These are phyloP conservation scores for Luffa acutangula DNA, from an alignment of 306 rosid species.

Conservation along the genomic window DNA sequence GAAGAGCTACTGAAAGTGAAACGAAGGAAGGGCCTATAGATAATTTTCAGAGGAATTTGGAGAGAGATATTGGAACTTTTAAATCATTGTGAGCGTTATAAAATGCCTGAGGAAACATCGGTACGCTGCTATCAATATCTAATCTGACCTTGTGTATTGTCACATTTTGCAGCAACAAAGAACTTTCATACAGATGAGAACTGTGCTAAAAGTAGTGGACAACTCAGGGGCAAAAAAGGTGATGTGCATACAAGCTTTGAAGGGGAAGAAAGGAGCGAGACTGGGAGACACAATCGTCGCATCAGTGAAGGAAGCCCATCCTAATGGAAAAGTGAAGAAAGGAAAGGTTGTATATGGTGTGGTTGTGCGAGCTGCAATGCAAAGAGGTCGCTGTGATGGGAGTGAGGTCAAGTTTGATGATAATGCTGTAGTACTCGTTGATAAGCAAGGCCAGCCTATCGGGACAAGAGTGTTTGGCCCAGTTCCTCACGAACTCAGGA, in stretches of 20 bases:
- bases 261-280: slow-evolving; percentile 87
- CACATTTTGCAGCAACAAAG: slow-evolving; percentile 51
- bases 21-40: neutral
- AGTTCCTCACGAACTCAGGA: slow-evolving; percentile 76
- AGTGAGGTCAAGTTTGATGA: slow-evolving; percentile 90
- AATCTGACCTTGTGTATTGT: neutral
- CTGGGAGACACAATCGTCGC: slow-evolving; percentile 83
- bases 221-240: slow-evolving; percentile 81
- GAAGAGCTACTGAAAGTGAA: neutral
- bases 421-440: slow-evolving; percentile 69
- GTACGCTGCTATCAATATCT: neutral
- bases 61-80: neutral
- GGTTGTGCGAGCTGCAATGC: slow-evolving; percentile 71
- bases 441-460: slow-evolving; percentile 89
- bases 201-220: slow-evolving; percentile 86
- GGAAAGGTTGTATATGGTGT: slow-evolving; percentile 61
- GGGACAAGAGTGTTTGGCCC: slow-evolving; percentile 95
- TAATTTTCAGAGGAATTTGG: neutral
- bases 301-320: slow-evolving; percentile 86
- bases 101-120: neutral
- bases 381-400: slow-evolving; percentile 66
- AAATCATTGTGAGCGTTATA: neutral
- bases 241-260: slow-evolving; percentile 86
- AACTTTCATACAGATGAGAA: slow-evolving; percentile 85
- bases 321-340: slow-evolving; percentile 75